A percentile compares a stretch with the other conserved stretches of the same genome.
phyloP scores from a whole-genome alignment of 2,329 filamentous ascomycete genomes.

The Tolypocladium pustulatum region DNA sequence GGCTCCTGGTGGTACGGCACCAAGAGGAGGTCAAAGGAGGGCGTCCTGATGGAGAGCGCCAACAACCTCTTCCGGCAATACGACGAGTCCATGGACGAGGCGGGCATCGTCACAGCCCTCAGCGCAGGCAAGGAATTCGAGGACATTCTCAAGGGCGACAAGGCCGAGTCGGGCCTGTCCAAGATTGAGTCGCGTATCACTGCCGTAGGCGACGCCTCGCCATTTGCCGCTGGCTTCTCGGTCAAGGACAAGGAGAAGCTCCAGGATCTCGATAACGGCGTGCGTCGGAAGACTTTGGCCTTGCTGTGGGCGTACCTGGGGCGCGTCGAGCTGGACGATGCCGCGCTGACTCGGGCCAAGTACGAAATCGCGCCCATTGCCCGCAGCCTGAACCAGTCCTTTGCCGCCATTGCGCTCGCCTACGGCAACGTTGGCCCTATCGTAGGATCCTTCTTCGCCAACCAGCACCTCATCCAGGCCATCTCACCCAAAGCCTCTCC shows the following conservation, averaged over 20 bases:
- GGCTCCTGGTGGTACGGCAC: slow-evolving; percentile 99
- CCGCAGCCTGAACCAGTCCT: slow-evolving; percentile 73
- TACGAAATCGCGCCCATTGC: slow-evolving; percentile 83
- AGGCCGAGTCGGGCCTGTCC: slow-evolving; percentile 68
- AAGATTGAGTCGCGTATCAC: slow-evolving; percentile 76
- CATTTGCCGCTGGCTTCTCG: slow-evolving; percentile 48
- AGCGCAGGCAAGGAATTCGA: slow-evolving; percentile 83
- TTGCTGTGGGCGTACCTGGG: slow-evolving; percentile 93
- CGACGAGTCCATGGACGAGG: slow-evolving; percentile 70
- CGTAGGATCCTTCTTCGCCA: slow-evolving; percentile 68
- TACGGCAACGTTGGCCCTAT: slow-evolving; percentile 78
- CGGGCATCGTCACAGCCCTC: slow-evolving; percentile 68
- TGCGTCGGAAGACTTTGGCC: slow-evolving; percentile 75
- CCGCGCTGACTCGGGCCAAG: slow-evolving; percentile 71
- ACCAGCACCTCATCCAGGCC: slow-evolving; percentile 85
- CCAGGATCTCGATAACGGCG: slow-evolving; percentile 68
- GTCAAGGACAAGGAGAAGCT: slow-evolving; percentile 67
- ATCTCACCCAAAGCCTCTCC: slow-evolving; percentile 74
- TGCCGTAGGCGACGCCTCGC: slow-evolving; percentile 42
- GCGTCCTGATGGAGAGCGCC: slow-evolving; percentile 83
- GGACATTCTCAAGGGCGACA: slow-evolving; percentile 62
- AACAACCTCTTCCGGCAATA: slow-evolving; percentile 93
- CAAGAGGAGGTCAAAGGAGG: slow-evolving; percentile 85
- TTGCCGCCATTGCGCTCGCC: slow-evolving; percentile 76
- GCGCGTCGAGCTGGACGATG: slow-evolving; percentile 73